Conservation (phyloP, 306 rosid species). For the Gleditsia sinensis region DNA sequence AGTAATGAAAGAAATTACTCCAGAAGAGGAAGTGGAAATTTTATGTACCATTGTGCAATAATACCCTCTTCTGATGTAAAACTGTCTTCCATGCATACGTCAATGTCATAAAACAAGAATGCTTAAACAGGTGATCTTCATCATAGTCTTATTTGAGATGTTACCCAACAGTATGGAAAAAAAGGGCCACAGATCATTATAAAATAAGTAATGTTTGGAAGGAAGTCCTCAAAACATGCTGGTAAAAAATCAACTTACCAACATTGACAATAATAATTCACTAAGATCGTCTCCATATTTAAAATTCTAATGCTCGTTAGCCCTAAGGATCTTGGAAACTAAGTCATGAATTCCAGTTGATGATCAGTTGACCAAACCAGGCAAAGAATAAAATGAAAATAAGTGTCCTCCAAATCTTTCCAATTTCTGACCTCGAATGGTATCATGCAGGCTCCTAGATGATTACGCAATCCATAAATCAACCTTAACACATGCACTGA, state of each 20-base stretch:
- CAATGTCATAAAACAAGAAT: background rate
- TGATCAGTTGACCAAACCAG: background rate
- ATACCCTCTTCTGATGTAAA: background rate
- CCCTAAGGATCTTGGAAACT: background rate
- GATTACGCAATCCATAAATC: constrained; percentile 4
- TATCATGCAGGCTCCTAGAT: constrained; percentile 17
- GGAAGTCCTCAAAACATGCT: constrained; percentile 14
- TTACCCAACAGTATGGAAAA: too few relatives aligned
- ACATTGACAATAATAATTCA: constrained; percentile 3
- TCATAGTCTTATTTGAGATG: background rate
- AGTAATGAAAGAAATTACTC: background rate
- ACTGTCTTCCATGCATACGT: background rate
- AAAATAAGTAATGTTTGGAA: constrained; percentile 3
- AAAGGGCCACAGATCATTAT: background rate
- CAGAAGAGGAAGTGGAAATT: background rate
- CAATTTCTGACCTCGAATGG: background rate
- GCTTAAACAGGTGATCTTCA: background rate
- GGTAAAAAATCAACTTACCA: constrained; percentile 15
- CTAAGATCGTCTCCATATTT: background rate
- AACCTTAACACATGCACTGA: constrained; percentile 19
- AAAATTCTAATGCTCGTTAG: background rate
- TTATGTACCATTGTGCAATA: background rate
- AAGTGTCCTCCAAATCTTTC: background rate
- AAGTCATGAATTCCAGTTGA: background rate
- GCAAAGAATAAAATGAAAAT: background rate